These are phyloP conservation scores for Termitomyces sp. DNA, from an alignment of 768 basidiomycete genomes.

Conservation along the genomic window DNA sequence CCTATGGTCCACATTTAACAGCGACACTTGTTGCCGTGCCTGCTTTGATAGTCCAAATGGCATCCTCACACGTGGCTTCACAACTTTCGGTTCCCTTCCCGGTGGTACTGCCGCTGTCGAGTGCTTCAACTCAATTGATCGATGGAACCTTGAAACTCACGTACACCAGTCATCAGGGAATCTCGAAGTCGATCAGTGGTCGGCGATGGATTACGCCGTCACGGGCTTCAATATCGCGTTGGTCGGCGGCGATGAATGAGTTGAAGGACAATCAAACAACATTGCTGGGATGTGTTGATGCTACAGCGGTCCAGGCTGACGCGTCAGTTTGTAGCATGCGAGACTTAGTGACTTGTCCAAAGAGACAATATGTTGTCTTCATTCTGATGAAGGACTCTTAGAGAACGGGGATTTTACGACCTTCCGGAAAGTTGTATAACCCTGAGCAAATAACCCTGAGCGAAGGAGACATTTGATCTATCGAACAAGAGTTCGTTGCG, in stretches of 20 bases:
- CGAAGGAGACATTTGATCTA: not conserved
- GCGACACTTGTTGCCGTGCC: conserved; percentile 27
- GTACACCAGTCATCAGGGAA: conserved; percentile 23
- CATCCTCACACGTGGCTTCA: conserved; percentile 29
- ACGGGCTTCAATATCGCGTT: conserved; percentile 20
- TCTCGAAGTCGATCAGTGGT: conserved; percentile 30
- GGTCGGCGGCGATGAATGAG: conserved; percentile 22
- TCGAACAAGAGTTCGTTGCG: not conserved
- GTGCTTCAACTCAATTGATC: conserved; percentile 39
- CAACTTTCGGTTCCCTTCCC: conserved; percentile 39
- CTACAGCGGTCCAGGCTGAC: conserved; percentile 15
- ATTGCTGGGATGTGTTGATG: conserved; percentile 19
- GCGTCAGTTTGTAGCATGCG: conserved; percentile 20
- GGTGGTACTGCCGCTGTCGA: conserved; percentile 40
- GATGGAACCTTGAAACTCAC: conserved; percentile 48
- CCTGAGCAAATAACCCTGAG: not conserved
- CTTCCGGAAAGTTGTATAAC: not conserved
- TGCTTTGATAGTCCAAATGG: conserved; percentile 46
- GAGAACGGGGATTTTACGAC: not conserved
- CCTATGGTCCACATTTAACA: no score
- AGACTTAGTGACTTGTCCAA: not conserved
- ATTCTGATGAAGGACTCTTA: not conserved
- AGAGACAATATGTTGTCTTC: no score
- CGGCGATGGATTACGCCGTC: conserved; percentile 37
- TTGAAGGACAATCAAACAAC: conserved; percentile 25